A percentile compares a stretch with the other conserved stretches of the same genome.
Evolutionary conservation across 495 filamentous ascomycete genomes (phyloP).

Genomic region (Podospora bellae-mahoneyi): DNA sequence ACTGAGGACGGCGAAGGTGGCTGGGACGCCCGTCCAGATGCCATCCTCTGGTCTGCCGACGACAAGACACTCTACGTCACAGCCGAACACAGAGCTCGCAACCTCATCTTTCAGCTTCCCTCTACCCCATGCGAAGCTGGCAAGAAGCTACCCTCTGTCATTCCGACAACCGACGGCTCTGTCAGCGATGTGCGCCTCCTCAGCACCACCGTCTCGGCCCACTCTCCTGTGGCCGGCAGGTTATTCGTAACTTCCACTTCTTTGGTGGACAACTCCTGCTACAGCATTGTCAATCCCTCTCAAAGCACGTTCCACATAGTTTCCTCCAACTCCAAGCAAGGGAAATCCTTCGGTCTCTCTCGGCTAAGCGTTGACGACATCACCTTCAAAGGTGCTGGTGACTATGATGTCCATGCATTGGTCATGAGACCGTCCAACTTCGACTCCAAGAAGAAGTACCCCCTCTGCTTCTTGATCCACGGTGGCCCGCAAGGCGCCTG

Average conservation of each 20-base stretch:
- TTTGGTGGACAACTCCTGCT: slow-evolving; percentile 66
- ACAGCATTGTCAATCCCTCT: slow-evolving; percentile 56
- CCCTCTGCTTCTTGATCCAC: slow-evolving; percentile 79
- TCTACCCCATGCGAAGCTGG: slow-evolving; percentile 47
- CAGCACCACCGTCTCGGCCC: slow-evolving; percentile 43
- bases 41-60: slow-evolving; percentile 63
- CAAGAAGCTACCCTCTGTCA: slow-evolving; percentile 49
- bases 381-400: slow-evolving; percentile 56
- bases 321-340: slow-evolving; percentile 67
- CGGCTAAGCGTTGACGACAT: slow-evolving; percentile 62
- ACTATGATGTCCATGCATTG: slow-evolving; percentile 68
- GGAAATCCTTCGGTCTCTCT: slow-evolving; percentile 65
- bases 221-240: slow-evolving; percentile 23
- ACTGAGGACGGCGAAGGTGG: slow-evolving; percentile 58
- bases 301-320: slow-evolving; percentile 44
- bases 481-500: slow-evolving; percentile 86
- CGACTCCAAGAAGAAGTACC: slow-evolving; percentile 69
- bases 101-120: slow-evolving; percentile 61
- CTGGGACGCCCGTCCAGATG: slow-evolving; percentile 67
- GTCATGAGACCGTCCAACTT: slow-evolving; percentile 81
- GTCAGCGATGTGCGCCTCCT: slow-evolving; percentile 58
- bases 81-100: slow-evolving; percentile 63
- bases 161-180: slow-evolving; percentile 57
- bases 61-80: slow-evolving; percentile 61
- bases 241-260: slow-evolving; percentile 65